Percentiles rank a stretch among this genome's conserved stretches.
Evolutionary conservation across 164 flowering plant species (phyloP).

Genomic region (Hamamelis virginiana): DNA sequence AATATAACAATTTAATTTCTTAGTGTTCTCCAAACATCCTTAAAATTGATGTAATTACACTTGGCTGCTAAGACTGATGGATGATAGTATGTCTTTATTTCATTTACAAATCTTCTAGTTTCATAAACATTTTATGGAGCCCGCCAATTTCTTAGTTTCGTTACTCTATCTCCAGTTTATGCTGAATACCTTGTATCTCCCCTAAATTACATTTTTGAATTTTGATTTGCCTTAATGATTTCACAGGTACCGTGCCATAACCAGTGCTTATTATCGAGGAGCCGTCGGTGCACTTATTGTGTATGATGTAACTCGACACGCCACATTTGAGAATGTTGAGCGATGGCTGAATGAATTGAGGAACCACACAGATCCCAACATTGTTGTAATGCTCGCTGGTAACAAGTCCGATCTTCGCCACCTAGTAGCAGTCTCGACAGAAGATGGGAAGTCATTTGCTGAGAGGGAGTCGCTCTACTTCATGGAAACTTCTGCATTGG

Average conservation of each 20-base stretch:
- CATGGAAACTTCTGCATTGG: constrained; percentile 77
- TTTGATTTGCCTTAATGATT: background rate
- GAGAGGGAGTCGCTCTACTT: constrained; percentile 65
- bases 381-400: constrained; percentile 73
- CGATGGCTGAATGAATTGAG: constrained; percentile 68
- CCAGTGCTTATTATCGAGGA: constrained; percentile 74
- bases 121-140: no score
- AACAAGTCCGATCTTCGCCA: constrained; percentile 75
- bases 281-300: constrained; percentile 74
- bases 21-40: no score
- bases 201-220: background rate
- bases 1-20: no score
- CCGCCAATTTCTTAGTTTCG: background rate
- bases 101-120: no score
- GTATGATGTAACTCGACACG: constrained; percentile 59
- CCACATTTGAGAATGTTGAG: constrained; percentile 63
- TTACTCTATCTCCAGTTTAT: background rate
- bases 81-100: no score
- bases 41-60: no score
- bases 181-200: background rate
- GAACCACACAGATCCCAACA: constrained; percentile 70
- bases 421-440: constrained; percentile 61
- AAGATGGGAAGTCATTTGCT: constrained; percentile 60
- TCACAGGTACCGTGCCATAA: constrained; percentile 70
- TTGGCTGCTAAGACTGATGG: no score